Evolutionary conservation across 192 early-diverging fungal species (phyloP), one percentile per base, ranked within the genome.

Genomic region (Thoreauomyces humboldtii): DNA sequence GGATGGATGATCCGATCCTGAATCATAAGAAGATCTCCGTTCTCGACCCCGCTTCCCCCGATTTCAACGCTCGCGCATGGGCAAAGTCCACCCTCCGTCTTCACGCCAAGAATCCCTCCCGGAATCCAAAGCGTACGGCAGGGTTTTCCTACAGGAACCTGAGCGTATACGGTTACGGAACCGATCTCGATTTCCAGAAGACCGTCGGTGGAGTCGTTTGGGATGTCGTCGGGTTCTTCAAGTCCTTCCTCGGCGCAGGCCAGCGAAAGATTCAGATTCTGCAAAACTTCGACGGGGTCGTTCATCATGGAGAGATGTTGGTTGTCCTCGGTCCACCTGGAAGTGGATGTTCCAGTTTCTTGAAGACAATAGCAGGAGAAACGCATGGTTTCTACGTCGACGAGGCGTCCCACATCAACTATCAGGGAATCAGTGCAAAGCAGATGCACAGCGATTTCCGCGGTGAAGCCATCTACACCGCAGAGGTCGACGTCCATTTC

Each of bases 401-500:
- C 46, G 28, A 27, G 0, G 22, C 19, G 7, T 47, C 46, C 22
- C 57, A 77, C 25, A 74, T 89, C 34, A 81, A 80, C 34, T 88
- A 90, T 55, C 86, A 87, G 11, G 89, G 88, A 2, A 76, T 93
- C 61, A 73, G 76, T 7, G 69, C 83, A 15, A 65, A 80, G 17
- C 80, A 86, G 50, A 80, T 93, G 55, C 47, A 60, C 2, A 79
- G 72, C 25, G 72, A 81, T 51, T 89, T 86, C 69, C 84, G 86
- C 59, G 89, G 87, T 45, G 89, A 93, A 61, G 86, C 91, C 5
- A 80, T 83, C 24, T 93, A 91, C 63, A 87, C 88, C 60, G 80
- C 85, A 68, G 91, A 93, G 75, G 87, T 86, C 68, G 89, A 91
- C 60, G 75, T 81, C 38, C 89, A 93, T 65, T 89, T 85, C 69